Evolutionary conservation across 2,329 filamentous ascomycete genomes (phyloP), one percentile per base, ranked within the genome.

Genomic region (Fusarium newnesense): DNA sequence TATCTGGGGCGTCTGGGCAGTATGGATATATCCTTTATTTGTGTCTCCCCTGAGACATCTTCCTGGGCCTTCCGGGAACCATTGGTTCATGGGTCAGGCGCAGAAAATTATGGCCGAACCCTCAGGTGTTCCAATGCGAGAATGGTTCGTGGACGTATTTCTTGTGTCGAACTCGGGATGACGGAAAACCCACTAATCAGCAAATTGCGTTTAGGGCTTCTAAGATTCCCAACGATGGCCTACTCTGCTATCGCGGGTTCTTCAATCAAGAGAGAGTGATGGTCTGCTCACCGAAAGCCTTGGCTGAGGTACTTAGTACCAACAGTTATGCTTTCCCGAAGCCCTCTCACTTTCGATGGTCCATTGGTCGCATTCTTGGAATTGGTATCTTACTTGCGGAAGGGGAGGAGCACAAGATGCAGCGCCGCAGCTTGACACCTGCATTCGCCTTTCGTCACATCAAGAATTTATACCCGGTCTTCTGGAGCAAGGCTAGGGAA

Each of bases 401-500:
- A 81, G 95, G 95, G n/a, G 93, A 97, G 18, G 93, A 95, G 77
- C 96, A 98, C 81, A 96, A 93, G 83, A 84, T 89, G 76, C 93
- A 95, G 83, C 88, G 95, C 52, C 95, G 93, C 80, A 91, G 92
- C 65, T 88, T 97, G 24, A 90, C 92, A 83, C 94, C 94, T 0
- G 93, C 94, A 4, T 97, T 97, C 80, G 87, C 91, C n/a, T 97
- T 94, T 78, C 89, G 94, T 28, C 93, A 97, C 77, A 86, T 97
- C 80, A 97, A 96, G 79, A 89, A 96, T 67, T 84, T 97, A 19
- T 96, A 97, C 76, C 92, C 94, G 0, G 84, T 93, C 10, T 97
- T 98, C 81, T 97, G 94, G 94, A 77, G 83, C 26, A 97, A 97
- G 82, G 88, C 91, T 2, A 81, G 87, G 12, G 91, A 96, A 79